Evolutionary conservation across 768 basidiomycete genomes (phyloP), one percentile per base, ranked within the genome.

Genomic region (Suillus plorans): DNA sequence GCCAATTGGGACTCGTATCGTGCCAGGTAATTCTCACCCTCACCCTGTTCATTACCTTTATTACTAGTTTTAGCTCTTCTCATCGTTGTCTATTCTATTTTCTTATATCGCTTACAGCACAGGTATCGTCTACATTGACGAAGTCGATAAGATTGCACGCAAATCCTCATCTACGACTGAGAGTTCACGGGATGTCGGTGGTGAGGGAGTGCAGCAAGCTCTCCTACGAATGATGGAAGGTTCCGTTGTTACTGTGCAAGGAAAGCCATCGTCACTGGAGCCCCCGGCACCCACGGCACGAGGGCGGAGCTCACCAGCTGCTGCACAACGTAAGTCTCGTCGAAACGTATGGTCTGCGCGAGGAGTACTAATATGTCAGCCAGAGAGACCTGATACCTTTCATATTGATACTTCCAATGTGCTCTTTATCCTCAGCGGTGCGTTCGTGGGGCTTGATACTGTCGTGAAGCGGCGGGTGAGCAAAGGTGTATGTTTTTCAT

Each of bases 81-180:
- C 42, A 47, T 53, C 18, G 13, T 14, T 41, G 9, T 8, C 41
- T 62, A 14, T 61, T 36, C 25, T 47, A 13, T 41, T 69, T 18
- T 74, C 68, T 14, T 20, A 12, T 61, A 61, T 47, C 28, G 58
- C 45, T 58, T 22, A 44, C 64, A 96, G 94, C 72, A 89, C 89
- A 74, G 96, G 96, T 7, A 97, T 99, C 66, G 89, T 98, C 39
- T 97, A 97, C 73, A 95, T 99, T 56, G 97, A 99, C 71, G 97
- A 99, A 79, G 81, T 95, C 2, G 97, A 98, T 79, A 98, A 99
- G 79, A 88, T 97, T 64, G 91, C 94, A 16, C 84, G 87, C 58
- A 90, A 86, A 70, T 68, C 74, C 16, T 70, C 71, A 45, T 77
- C 84, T 52, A 77, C 79, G 28, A 80, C 81, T 36, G 91, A 92